Percentiles rank a stretch among this genome's conserved stretches.
phyloP scores from a whole-genome alignment of 306 rosid genomes.

The Canavalia ensiformis region DNA sequence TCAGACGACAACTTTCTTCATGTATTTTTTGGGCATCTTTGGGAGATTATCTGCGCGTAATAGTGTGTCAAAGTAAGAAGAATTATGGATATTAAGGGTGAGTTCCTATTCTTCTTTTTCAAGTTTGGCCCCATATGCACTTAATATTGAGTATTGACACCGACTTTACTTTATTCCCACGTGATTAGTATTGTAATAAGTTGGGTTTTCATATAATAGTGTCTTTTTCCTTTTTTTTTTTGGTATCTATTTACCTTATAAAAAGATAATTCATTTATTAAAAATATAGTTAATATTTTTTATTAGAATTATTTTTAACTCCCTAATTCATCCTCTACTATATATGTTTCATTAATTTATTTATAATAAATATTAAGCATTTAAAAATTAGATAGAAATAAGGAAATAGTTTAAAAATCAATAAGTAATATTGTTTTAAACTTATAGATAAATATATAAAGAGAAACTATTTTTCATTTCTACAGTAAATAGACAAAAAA shows the following conservation, averaged over 20 bases:
- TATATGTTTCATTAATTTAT: too few relatives aligned
- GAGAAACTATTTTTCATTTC: too few relatives aligned
- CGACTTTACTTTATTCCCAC: neutral
- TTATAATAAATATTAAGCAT: too few relatives aligned
- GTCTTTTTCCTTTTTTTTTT: too few relatives aligned
- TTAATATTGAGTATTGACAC: neutral
- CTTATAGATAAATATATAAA: too few relatives aligned
- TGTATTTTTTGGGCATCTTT: neutral
- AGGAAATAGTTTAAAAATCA: too few relatives aligned
- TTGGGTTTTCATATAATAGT: neutral
- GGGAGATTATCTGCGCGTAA: neutral
- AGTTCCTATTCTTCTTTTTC: neutral
- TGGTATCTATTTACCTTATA: too few relatives aligned
- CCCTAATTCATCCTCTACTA: too few relatives aligned
- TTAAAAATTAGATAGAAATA: conserved; percentile 13
- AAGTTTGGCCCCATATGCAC: neutral
- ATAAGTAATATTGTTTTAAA: too few relatives aligned
- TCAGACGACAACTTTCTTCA: neutral
- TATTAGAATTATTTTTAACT: too few relatives aligned
- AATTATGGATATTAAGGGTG: neutral
- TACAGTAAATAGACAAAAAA: too few relatives aligned
- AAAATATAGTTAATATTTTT: neutral
- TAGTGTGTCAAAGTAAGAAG: neutral
- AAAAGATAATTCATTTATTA: too few relatives aligned
- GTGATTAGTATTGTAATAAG: conserved; percentile 8